phyloP scores from a whole-genome alignment of 176 grass and related monocot species.

The bread wheat (Triticum aestivum) region IWGSC_CS_RefSeq_v2.1 NC_057796.1:236539537-236540036 shows the following conservation, averaged over 20 bases:
- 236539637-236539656: constrained; percentile 80
- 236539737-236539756: constrained; percentile 93
- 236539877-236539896: constrained; percentile 70
- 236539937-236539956: constrained; percentile 85
- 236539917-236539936: constrained; percentile 61
- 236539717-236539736: constrained; percentile 91
- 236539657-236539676: constrained; percentile 73
- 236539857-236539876: constrained; percentile 82
- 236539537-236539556: constrained; percentile 71
- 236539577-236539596: constrained; percentile 88
- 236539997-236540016: constrained; percentile 80
- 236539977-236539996: constrained; percentile 78
- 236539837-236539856: constrained; percentile 80
- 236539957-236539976: constrained; percentile 60
- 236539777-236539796: constrained; percentile 89
- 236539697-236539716: constrained; percentile 81
- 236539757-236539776: constrained; percentile 60
- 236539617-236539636: constrained; percentile 94
- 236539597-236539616: constrained; percentile 88
- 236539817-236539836: constrained; percentile 68
- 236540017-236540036: constrained; percentile 71
- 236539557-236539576: constrained; percentile 91
- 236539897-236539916: constrained; percentile 66
- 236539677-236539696: constrained; percentile 84
- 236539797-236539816: constrained; percentile 80